A percentile compares a stretch with the other conserved stretches of the same genome.
phyloP scores from a whole-genome alignment of 371 early-diverging fungal species.

The Mortierella sp. region DNA sequence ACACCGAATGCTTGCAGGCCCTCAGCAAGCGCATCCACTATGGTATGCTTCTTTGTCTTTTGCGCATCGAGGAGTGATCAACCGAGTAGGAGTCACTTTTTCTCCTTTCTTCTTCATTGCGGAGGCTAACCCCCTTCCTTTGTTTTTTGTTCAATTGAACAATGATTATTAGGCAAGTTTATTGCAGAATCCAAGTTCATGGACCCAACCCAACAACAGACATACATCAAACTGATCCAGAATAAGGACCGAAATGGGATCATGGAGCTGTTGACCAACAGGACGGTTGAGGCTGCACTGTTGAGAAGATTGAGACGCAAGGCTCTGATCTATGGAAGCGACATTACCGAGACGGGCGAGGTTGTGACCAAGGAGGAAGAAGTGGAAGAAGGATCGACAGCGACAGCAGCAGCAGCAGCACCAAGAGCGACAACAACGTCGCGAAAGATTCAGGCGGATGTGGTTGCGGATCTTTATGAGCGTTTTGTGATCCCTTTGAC shows the following conservation, averaged over 20 bases:
- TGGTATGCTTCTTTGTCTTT: conserved; percentile 66
- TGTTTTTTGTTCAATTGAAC: background rate
- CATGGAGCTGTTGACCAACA: conserved; percentile 88
- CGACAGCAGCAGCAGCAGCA: conserved; percentile 27
- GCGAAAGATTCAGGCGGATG: conserved; percentile 75
- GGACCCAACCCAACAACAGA: conserved; percentile 77
- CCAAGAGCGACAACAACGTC: conserved; percentile 23
- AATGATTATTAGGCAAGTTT: conserved; percentile 80
- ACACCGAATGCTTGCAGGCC: conserved; percentile 93
- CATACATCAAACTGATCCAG: conserved; percentile 88
- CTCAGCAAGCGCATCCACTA: conserved; percentile 95
- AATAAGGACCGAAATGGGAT: conserved; percentile 83
- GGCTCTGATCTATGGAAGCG: conserved; percentile 93
- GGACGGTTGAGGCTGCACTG: conserved; percentile 84
- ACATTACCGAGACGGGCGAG: conserved; percentile 63
- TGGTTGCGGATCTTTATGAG: conserved; percentile 91
- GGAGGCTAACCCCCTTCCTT: background rate
- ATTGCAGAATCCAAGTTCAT: conserved; percentile 97
- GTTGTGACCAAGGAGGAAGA: background rate
- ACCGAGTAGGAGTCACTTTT: no score
- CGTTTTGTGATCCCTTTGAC: conserved; percentile 90
- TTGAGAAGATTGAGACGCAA: conserved; percentile 88
- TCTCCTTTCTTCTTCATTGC: background rate
- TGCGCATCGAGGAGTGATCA: background rate
- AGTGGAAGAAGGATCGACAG: conserved; percentile 4